Base-by-base conservation (phyloP, 1,284 basidiomycete species). In the Coniophora puteana region DNA sequence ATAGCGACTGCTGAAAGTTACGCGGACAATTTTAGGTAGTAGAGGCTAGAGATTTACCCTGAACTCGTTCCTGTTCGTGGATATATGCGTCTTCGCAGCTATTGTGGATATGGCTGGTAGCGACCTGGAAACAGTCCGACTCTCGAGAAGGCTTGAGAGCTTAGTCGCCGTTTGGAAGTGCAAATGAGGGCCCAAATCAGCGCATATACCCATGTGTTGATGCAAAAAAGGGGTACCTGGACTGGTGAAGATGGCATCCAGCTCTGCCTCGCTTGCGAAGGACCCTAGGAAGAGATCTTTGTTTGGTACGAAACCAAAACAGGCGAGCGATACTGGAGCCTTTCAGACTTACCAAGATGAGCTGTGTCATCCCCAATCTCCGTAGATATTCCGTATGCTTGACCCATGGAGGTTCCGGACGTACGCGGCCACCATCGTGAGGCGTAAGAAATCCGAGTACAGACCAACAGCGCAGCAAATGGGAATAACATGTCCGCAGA, bases 1-100 rank as follows among this genome's bases (percentile, higher is more conserved):
- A 89, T 83, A 1, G 84, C 83, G 48, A 76, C 84, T 88, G 57
- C 11, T 43, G n/a, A n/a, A n/a, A n/a, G n/a, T n/a, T n/a, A 53
- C 50, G 43, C 47, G 46, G 31, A 48, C 27, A 29, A 20, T 47
- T 14, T 32, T 16, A 34, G 34, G 18, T 31, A 7, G 12, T 28
- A 39, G 38, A 32, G 29, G 43, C 38, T 38, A 36, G 33, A 33
- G 37, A 44, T n/a, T n/a, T 48, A 68, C 68, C 80, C 57, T 68
- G 65, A 23, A 87, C 70, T 42, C 83, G 69, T 44, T 74, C 73
- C 17, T 68, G 63, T 53, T 84, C 80, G 40, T 75, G 59, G 63
- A 77, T 69, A 28, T 82, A 78, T 8, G 80, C 65, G 28, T 79
- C 72, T 14, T 64, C 65, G 41, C 84, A 87, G 20, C 58, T 69